Evolutionary conservation across 2,329 filamentous ascomycete genomes (phyloP).

Genomic region (Knufia fluminis): DNA sequence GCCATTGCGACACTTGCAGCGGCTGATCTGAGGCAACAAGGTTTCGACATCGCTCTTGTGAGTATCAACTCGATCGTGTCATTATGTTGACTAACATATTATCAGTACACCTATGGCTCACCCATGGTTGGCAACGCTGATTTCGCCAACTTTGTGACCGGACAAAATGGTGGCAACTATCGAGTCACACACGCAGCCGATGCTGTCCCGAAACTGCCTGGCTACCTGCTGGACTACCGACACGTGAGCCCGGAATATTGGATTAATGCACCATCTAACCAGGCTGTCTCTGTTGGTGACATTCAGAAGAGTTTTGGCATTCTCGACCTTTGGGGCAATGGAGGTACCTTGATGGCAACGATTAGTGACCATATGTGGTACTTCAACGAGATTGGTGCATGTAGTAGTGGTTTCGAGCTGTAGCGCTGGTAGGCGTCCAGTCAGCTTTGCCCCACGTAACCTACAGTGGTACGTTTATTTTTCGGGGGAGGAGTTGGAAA

Average conservation of each 20-base stretch:
- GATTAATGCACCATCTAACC: slow-evolving; percentile 28
- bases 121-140: slow-evolving; percentile 34
- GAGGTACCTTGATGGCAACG: slow-evolving; percentile 23
- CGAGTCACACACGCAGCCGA: slow-evolving; percentile 33
- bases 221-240: slow-evolving; percentile 26
- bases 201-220: slow-evolving; percentile 32
- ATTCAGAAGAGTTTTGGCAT: slow-evolving; percentile 28
- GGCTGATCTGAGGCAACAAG: slow-evolving; percentile 35
- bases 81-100: slow-evolving; percentile 1
- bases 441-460: too few relatives aligned
- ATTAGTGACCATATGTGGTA: slow-evolving; percentile 31
- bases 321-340: slow-evolving; percentile 28
- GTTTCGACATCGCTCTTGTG: slow-evolving; percentile 35
- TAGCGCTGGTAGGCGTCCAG: not conserved
- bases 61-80: slow-evolving; percentile 16
- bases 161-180: slow-evolving; percentile 27
- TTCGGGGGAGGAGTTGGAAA: too few relatives aligned
- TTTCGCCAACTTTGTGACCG: slow-evolving; percentile 31
- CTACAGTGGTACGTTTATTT: too few relatives aligned
- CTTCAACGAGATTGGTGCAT: slow-evolving; percentile 23
- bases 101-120: slow-evolving; percentile 35
- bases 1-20: slow-evolving; percentile 43
- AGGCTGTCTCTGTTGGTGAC: slow-evolving; percentile 26
- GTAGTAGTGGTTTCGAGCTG: slow-evolving; percentile 6
- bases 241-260: slow-evolving; percentile 35